These are phyloP conservation scores for Fusarium anguioides DNA, from an alignment of 2,329 filamentous ascomycete genomes.

Conservation along the genomic window DNA sequence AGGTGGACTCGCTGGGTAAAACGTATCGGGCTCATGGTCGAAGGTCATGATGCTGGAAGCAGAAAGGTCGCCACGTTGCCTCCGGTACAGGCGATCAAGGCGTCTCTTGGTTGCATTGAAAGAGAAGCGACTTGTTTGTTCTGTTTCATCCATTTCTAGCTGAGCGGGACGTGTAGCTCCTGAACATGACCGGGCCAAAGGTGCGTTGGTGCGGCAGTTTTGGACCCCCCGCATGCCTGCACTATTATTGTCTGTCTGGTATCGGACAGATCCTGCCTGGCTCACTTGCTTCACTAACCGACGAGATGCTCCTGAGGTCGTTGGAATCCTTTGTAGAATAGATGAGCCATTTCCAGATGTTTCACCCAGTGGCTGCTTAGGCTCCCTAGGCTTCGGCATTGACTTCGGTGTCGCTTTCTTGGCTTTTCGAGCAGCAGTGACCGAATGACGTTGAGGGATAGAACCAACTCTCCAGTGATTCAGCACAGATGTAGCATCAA, in stretches of 20 bases:
- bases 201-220: constrained; percentile 2
- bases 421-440: constrained; percentile 43
- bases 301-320: constrained; percentile 27
- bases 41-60: constrained; percentile 34
- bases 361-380: constrained; percentile 35
- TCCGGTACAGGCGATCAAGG: constrained; percentile 66
- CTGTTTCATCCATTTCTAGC: constrained; percentile 60
- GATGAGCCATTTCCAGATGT: constrained; percentile 39
- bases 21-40: constrained; percentile 24
- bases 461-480: constrained; percentile 66
- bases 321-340: not conserved
- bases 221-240: not conserved
- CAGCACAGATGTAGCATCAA: constrained; percentile 66
- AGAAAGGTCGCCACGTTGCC: constrained; percentile 46
- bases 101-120: constrained; percentile 65
- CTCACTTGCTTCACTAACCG: constrained; percentile 48
- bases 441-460: constrained; percentile 57
- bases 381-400: constrained; percentile 5
- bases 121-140: constrained; percentile 49
- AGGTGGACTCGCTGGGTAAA: constrained; percentile 35
- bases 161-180: constrained; percentile 61
- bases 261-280: constrained; percentile 45
- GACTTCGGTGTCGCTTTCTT: constrained; percentile 18
- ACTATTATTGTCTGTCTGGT: constrained; percentile 19
- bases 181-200: constrained; percentile 26